These are phyloP conservation scores for Linum tenue DNA, from an alignment of 345 rosid species.

Conservation along the genomic window DNA sequence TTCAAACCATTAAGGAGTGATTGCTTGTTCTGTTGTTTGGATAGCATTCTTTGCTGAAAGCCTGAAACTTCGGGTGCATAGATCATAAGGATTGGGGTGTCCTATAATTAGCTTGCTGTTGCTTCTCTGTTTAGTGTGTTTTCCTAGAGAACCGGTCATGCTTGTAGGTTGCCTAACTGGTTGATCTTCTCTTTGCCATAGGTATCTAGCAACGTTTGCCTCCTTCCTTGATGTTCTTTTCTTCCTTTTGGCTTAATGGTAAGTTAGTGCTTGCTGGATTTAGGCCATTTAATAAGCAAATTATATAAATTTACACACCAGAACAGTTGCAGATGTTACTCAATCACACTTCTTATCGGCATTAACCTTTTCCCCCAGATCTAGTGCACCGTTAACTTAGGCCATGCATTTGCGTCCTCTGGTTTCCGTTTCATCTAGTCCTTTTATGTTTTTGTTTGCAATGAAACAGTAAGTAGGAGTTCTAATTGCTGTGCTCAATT, in stretches of 20 bases:
- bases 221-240: background rate
- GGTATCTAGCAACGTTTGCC: slow-evolving; percentile 1
- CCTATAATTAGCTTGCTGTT: background rate
- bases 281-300: background rate
- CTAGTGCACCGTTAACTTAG: background rate
- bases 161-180: background rate
- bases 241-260: background rate
- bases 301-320: background rate
- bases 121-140: background rate
- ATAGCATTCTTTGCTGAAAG: too few species aligned
- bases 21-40: too few species aligned
- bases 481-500: background rate
- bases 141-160: background rate
- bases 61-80: too few species aligned
- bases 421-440: background rate
- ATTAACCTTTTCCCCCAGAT: background rate
- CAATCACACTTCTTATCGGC: background rate
- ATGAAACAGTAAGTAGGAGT: background rate
- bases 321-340: background rate
- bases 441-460: too few species aligned
- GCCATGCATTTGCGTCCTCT: background rate
- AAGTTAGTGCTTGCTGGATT: background rate
- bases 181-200: background rate
- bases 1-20: too few species aligned
- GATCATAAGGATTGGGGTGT: too few species aligned